Conservation (phyloP, 441 rosid genomes). For the Adansonia rubrostipa region DNA sequence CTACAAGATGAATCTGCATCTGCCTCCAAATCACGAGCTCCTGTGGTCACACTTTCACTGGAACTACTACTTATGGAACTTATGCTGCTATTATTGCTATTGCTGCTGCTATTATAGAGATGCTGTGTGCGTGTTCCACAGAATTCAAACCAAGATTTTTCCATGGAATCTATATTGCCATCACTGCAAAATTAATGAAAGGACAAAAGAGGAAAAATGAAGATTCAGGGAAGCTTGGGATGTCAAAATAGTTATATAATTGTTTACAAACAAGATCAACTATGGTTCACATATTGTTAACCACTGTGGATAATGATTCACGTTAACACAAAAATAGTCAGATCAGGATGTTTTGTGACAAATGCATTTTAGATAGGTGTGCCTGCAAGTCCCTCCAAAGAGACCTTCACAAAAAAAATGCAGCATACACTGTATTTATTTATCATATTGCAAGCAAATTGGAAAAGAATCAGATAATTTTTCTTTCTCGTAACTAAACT, state of each 20-base stretch:
- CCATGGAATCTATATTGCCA: conserved; percentile 69
- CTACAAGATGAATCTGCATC: conserved; percentile 99
- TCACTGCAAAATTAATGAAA: conserved; percentile 57
- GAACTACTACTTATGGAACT: conserved; percentile 93
- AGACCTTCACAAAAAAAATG: conserved; percentile 10
- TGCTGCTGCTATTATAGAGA: conserved; percentile 89
- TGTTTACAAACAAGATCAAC: conserved; percentile 11
- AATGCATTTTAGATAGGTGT: conserved; percentile 7
- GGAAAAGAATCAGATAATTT: conserved; percentile 7
- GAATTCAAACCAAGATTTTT: conserved; percentile 71
- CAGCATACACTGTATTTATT: conserved; percentile 15
- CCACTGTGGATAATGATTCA: background rate
- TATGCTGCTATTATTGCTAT: conserved; percentile 94
- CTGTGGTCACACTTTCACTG: conserved; percentile 83
- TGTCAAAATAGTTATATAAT: conserved; percentile 1
- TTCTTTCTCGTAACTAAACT: background rate
- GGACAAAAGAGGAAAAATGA: conserved; percentile 15
- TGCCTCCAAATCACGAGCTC: conserved; percentile 92
- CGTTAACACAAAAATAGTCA: background rate
- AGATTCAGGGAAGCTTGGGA: conserved; percentile 20
- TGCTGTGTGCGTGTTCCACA: conserved; percentile 57
- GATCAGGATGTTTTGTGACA: background rate
- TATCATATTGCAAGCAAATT: conserved; percentile 20
- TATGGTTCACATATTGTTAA: conserved; percentile 7
- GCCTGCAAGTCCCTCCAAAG: conserved; percentile 13